Conservation (phyloP, 2,329 filamentous ascomycete genomes). For the Drechslera avenae region DNA sequence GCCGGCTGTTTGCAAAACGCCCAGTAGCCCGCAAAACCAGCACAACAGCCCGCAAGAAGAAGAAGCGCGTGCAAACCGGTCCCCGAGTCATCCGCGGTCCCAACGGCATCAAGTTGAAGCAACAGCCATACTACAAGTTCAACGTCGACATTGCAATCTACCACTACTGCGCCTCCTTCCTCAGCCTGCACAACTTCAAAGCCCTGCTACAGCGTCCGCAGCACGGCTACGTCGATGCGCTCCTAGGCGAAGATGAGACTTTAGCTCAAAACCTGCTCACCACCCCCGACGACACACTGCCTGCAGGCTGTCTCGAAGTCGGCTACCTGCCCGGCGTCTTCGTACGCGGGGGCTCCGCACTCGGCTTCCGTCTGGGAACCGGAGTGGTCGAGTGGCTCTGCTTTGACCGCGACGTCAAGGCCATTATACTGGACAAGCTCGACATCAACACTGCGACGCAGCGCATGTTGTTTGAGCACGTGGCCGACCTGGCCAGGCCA, state of each 20-base stretch:
- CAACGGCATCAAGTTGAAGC: conserved; percentile 3
- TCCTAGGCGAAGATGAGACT: conserved; percentile 16
- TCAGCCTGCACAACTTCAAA: conserved; percentile 11
- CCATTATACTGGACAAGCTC: conserved; percentile 4
- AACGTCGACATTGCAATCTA: conserved; percentile 24
- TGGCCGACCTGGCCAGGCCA: conserved; percentile 17
- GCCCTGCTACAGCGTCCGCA: background rate
- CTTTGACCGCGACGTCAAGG: conserved; percentile 17
- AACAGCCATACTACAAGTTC: conserved; percentile 24
- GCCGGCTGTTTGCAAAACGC: background rate
- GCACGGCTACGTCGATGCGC: conserved; percentile 17
- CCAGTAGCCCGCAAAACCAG: background rate
- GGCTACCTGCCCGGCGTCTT: conserved; percentile 25
- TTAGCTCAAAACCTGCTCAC: conserved; percentile 2
- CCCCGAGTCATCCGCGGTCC: too few species aligned
- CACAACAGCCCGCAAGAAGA: background rate
- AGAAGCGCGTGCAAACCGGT: background rate
- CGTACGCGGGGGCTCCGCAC: conserved; percentile 22
- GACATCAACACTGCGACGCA: background rate
- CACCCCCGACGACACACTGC: conserved; percentile 24
- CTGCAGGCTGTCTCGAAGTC: conserved; percentile 22
- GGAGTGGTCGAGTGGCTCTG: conserved; percentile 29
- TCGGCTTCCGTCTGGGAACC: conserved; percentile 24
- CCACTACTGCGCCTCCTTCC: conserved; percentile 17
- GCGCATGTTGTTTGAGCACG: conserved; percentile 26